Conservation (phyloP, 768 basidiomycete genomes). For the Lactarius hatsudake region DNA sequence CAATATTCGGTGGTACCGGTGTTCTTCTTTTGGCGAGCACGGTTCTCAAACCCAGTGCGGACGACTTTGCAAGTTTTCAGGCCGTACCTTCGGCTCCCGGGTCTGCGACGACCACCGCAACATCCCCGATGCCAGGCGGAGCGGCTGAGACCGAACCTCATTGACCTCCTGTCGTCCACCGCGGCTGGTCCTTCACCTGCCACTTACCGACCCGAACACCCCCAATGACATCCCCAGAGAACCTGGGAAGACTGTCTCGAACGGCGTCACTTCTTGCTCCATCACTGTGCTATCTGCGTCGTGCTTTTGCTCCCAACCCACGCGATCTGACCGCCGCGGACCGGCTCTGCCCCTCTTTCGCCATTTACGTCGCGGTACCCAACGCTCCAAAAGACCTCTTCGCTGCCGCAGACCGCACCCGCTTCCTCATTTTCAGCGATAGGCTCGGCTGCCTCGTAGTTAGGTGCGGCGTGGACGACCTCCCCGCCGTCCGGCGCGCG, state of each 20-base stretch:
- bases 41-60: conserved; percentile 30
- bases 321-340: conserved; percentile 40
- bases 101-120: conserved; percentile 45
- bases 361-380: conserved; percentile 44
- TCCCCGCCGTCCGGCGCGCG: conserved; percentile 39
- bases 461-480: conserved; percentile 54
- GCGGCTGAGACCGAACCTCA: conserved; percentile 8
- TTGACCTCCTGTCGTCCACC: conserved; percentile 14
- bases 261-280: neutral
- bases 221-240: neutral
- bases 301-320: conserved; percentile 28
- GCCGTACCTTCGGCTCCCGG: conserved; percentile 55
- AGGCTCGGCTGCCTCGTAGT: conserved; percentile 53
- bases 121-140: conserved; percentile 11
- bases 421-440: conserved; percentile 40
- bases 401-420: conserved; percentile 53
- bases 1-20: too few species aligned
- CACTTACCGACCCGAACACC: neutral
- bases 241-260: neutral
- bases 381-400: conserved; percentile 54
- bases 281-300: conserved; percentile 12
- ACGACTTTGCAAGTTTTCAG: conserved; percentile 83
- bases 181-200: neutral
- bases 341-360: conserved; percentile 43
- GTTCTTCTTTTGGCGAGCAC: too few species aligned